Conservation (phyloP, 2,329 filamentous ascomycete genomes). For the Calonectria hongkongensis region DNA sequence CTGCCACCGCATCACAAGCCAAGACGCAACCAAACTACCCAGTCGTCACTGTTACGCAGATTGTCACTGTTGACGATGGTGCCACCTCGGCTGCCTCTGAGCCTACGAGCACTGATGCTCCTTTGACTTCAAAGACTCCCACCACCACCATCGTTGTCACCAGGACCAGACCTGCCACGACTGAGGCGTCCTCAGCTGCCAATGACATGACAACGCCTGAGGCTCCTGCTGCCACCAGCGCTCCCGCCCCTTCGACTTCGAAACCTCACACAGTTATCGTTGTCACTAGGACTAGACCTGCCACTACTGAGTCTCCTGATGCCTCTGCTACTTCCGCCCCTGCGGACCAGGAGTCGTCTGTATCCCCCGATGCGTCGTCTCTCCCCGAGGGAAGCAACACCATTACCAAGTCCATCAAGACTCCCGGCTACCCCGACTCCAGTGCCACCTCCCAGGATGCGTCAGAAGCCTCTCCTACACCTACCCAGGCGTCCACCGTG, state of each 20-base stretch:
- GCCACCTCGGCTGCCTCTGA: constrained; percentile 24
- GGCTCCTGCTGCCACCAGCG: constrained; percentile 8
- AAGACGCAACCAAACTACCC: constrained; percentile 45
- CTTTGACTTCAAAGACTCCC: not conserved
- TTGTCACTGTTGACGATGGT: constrained; percentile 56
- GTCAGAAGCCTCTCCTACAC: constrained; percentile 11
- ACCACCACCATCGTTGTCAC: constrained; percentile 10
- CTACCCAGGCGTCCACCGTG: constrained; percentile 49
- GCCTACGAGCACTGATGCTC: constrained; percentile 1
- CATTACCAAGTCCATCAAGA: constrained; percentile 55
- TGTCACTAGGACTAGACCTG: not conserved
- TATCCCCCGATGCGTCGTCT: constrained; percentile 15
- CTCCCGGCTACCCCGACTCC: constrained; percentile 45
- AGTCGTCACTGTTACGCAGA: constrained; percentile 56
- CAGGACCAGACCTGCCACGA: constrained; percentile 33
- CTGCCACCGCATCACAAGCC: constrained; percentile 41
- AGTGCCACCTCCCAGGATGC: constrained; percentile 13
- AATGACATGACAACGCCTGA: constrained; percentile 12
- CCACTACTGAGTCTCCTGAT: not conserved
- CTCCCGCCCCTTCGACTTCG: not conserved
- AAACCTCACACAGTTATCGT: constrained; percentile 7
- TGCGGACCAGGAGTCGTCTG: constrained; percentile 22
- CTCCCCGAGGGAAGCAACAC: constrained; percentile 44
- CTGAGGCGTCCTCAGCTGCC: constrained; percentile 25
- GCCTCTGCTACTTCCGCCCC: constrained; percentile 34